Evolutionary conservation across 208 protist genomes (phyloP).

Genomic region (Trypanosoma brucei): DNA sequence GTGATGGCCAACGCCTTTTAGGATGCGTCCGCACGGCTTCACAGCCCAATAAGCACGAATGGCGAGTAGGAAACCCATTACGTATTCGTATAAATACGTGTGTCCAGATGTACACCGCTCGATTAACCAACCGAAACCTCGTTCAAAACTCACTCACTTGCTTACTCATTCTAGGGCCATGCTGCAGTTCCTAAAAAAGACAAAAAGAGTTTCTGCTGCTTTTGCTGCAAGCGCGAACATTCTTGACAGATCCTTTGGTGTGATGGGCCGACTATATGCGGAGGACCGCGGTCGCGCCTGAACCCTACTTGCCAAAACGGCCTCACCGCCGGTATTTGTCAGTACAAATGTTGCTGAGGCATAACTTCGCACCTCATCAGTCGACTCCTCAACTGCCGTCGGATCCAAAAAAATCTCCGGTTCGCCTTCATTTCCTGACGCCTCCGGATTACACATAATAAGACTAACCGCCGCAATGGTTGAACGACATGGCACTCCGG

Average conservation of each 20-base stretch:
- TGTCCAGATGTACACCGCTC: no score
- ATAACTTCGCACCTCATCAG: constrained; percentile 17
- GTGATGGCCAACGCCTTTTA: no score
- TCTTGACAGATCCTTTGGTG: constrained; percentile 26
- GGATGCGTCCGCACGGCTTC: no score
- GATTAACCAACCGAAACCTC: no score
- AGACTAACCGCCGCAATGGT: constrained; percentile 74
- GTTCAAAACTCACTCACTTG: not conserved
- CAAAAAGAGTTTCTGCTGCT: constrained; percentile 55
- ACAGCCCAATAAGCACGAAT: no score
- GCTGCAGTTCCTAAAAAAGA: constrained; percentile 74
- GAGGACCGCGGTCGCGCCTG: constrained; percentile 13
- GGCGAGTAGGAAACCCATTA: no score
- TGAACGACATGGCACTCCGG: constrained; percentile 74
- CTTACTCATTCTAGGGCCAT: constrained; percentile 34
- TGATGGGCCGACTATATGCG: constrained; percentile 6
- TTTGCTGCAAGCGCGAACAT: constrained; percentile 62
- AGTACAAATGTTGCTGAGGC: constrained; percentile 62
- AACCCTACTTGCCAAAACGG: constrained; percentile 21
- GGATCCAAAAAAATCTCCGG: constrained; percentile 52
- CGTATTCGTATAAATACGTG: no score
- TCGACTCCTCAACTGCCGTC: constrained; percentile 49
- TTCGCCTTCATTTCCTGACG: not conserved
- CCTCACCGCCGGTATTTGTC: constrained; percentile 39
- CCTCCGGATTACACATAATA: constrained; percentile 16